Percentiles rank a stretch among this genome's conserved stretches.
phyloP scores from a whole-genome alignment of 129 eudicot species.

The Flaveria linearis region DNA sequence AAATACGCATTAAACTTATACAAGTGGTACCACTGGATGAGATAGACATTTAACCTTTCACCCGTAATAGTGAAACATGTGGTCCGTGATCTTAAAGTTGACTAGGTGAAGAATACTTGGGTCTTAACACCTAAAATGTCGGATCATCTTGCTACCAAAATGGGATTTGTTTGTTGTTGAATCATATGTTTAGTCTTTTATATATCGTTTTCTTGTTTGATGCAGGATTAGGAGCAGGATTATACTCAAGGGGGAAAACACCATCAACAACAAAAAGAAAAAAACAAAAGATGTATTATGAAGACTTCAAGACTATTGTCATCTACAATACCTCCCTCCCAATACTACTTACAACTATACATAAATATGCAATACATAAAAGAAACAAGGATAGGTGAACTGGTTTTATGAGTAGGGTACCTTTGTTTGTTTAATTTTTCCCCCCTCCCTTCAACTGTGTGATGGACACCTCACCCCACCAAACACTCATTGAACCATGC shows the following conservation, averaged over 20 bases:
- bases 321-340: constrained; percentile 47
- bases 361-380: constrained; percentile 60
- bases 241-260: constrained; percentile 35
- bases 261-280: constrained; percentile 34
- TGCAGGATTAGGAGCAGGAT: constrained; percentile 69
- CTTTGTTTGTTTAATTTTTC: constrained; percentile 60
- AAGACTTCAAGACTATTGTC: constrained; percentile 55
- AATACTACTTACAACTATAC: constrained; percentile 72
- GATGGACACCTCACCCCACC: constrained; percentile 59
- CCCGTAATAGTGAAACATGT: background rate
- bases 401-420: constrained; percentile 72
- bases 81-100: background rate
- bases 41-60: background rate
- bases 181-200: constrained; percentile 27
- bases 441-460: constrained; percentile 58
- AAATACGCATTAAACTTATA: constrained; percentile 4
- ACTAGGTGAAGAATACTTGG: constrained; percentile 12
- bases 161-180: constrained; percentile 17
- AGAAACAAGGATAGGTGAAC: constrained; percentile 68
- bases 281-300: constrained; percentile 47
- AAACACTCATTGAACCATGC: constrained; percentile 49
- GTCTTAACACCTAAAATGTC: background rate
- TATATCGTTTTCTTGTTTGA: background rate
- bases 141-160: constrained; percentile 22
- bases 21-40: background rate